These are phyloP conservation scores for Colletotrichum orbiculare DNA, from an alignment of 2,329 filamentous ascomycete species.

Conservation along the genomic window DNA sequence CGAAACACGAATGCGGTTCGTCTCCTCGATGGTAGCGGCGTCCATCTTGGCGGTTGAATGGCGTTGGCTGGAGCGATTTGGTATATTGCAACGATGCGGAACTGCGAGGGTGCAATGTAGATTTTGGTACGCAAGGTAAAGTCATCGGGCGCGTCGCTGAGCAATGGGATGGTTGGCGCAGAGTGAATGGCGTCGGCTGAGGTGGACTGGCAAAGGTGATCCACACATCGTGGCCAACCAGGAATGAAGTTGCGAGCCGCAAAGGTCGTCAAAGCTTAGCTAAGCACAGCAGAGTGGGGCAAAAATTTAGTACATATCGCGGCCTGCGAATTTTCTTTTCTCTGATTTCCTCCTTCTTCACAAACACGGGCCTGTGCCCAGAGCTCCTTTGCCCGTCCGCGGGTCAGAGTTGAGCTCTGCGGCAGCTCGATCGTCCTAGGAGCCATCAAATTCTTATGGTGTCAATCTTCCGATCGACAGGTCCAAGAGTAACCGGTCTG, in stretches of 20 bases:
- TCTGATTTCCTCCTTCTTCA: slow-evolving; percentile 50
- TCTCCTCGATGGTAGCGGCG: slow-evolving; percentile 86
- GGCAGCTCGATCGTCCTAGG: slow-evolving; percentile 87
- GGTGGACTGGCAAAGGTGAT: neutral
- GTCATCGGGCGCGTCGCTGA: neutral
- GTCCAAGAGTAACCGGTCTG: slow-evolving; percentile 81
- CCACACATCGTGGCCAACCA: slow-evolving; percentile 34
- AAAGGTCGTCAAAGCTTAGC: slow-evolving; percentile 18
- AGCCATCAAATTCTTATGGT: slow-evolving; percentile 80
- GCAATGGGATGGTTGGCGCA: slow-evolving; percentile 10
- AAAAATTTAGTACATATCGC: slow-evolving; percentile 32
- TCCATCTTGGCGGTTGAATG: slow-evolving; percentile 58
- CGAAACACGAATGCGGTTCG: slow-evolving; percentile 89
- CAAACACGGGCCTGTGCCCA: slow-evolving; percentile 86
- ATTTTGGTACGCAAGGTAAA: neutral
- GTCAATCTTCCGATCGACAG: slow-evolving; percentile 95
- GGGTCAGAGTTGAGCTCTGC: slow-evolving; percentile 80
- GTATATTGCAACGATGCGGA: neutral
- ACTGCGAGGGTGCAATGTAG: neutral
- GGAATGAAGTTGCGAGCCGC: slow-evolving; percentile 20
- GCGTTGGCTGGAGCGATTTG: neutral
- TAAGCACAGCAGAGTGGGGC: slow-evolving; percentile 26
- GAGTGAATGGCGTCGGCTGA: neutral
- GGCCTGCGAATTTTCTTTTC: slow-evolving; percentile 39
- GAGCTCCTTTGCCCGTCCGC: slow-evolving; percentile 73